Evolutionary conservation across 1,284 basidiomycete genomes (phyloP), one percentile per base, ranked within the genome.

Genomic region (Lignosus rhinocerotis): DNA sequence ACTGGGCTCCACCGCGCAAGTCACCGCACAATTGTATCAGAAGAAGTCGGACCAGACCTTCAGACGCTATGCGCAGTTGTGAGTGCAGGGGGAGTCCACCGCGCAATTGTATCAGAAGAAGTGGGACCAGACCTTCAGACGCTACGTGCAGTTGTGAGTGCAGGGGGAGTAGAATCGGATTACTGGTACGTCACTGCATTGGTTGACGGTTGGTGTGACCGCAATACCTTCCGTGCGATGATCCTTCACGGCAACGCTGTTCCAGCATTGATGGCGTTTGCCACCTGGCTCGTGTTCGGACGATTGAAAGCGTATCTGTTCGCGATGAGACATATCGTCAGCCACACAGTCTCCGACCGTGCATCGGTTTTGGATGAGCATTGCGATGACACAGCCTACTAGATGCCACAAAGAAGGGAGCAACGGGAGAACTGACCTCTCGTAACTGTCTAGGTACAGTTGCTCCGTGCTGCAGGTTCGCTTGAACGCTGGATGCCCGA

Each of bases 371-470:
- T 36, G 34, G 11, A 16, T 11, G 34, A 10, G 17, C 39, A 17
- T 19, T 9, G n/a, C 41, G 2, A 16, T 2, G 36, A 38, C 36
- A 38, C 10, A 10, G 36, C 36, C 2, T 11, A 38, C 36, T 11
- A 6, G 36, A 38, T 2, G 16, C 11, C 10, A 38, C 6, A 6
- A 38, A 38, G 16, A 16, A 11, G 36, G 16, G 36, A 10, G 17
- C 39, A 30, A 10, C 11, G 1, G n/a, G 30, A 42, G 39, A 10
- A 51, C 77, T 52, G 46, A 83, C 86, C 87, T 76, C 66, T 90
- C 88, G 64, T 93, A 93, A 60, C 86, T 88, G 63, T 92, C 89
- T 9, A 92, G 65, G 66, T 93, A 93, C 44, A 92, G 72, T 31
- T 87, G 73, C 30, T 90, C 85, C 0, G 83, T 83, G 68, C 87